Conservation (phyloP, 2,329 filamentous ascomycete genomes). For the Dothistroma septosporum region DNA sequence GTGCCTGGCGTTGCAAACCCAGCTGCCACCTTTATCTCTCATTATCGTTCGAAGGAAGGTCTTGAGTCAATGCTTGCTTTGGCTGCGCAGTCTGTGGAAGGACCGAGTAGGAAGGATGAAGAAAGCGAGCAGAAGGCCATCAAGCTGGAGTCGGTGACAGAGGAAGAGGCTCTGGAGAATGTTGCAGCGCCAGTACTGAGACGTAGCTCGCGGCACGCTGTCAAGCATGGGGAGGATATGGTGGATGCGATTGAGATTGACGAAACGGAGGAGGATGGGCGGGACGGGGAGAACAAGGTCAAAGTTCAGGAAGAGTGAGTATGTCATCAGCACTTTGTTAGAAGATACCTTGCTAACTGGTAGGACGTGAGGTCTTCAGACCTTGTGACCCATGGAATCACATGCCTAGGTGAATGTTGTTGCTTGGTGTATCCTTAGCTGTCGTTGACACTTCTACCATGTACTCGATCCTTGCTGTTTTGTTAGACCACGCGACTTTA, state of each 20-base stretch:
- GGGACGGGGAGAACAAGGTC: neutral
- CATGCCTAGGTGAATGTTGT: too few relatives aligned
- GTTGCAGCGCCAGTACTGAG: neutral
- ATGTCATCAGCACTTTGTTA: too few relatives aligned
- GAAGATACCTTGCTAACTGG: neutral
- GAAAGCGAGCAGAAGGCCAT: neutral
- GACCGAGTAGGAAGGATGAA: neutral
- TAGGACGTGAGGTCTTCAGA: neutral
- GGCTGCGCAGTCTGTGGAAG: neutral
- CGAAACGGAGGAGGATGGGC: too few relatives aligned
- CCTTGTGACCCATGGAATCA: neutral
- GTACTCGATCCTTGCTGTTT: neutral
- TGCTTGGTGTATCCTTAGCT: too few relatives aligned
- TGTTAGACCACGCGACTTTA: neutral
- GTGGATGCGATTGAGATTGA: neutral
- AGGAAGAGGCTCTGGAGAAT: neutral
- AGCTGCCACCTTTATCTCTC: neutral
- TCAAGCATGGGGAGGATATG: neutral
- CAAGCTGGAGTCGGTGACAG: neutral
- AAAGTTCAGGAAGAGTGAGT: neutral
- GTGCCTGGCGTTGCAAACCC: neutral
- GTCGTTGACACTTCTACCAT: too few relatives aligned
- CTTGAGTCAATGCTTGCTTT: neutral
- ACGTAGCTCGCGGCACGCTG: neutral
- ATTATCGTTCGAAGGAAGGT: neutral